Evolutionary conservation across 2,329 filamentous ascomycete genomes (phyloP), one percentile per base, ranked within the genome.

Genomic region (Colletotrichum euphorbiae): DNA sequence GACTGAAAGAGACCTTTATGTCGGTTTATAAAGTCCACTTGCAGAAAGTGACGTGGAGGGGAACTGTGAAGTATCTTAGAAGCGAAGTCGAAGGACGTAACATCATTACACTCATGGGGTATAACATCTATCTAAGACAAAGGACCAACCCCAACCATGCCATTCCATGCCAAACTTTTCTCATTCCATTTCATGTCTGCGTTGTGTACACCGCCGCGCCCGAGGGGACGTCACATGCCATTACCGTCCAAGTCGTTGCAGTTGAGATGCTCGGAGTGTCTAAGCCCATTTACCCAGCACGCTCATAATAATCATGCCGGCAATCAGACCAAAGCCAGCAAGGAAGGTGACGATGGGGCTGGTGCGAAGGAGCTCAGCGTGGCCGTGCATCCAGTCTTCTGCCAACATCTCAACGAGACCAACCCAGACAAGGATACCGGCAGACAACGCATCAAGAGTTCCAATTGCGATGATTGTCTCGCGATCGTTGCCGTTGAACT

Each of bases 401-500:
- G 90, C 90, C 87, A 90, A 90, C 91, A 94, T 93, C 80, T 94
- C 91, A 0, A 94, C 91, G 1, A 94, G 79, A 2, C 91, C 90
- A 2, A 94, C 91, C 91, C 92, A 94, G n/a, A 91, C 80, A 36
- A 94, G 82, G 50, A 95, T 92, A 31, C 92, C 92, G 0, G 92
- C 91, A 1, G 89, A 92, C 9, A 94, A 75, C 6, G 91, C 90
- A 76, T 94, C 89, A 1, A 94, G 81, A 0, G 91, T 93, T 0
- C 91, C 92, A 40, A 94, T 88, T 2, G 91, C 89, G 48, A 94
- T 78, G 45, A 93, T 82, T 0, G 91, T 94, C 2, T 83, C 82
- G 3, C 83, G 85, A 72, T 92, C 86, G 72, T 92, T 93, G 4
- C 91, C 91, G 73, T 94, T 94, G 79, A 93, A 94, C 8, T 82